Conservation (phyloP, 2,329 filamentous ascomycete genomes). For the Zasmidium angulare region DNA sequence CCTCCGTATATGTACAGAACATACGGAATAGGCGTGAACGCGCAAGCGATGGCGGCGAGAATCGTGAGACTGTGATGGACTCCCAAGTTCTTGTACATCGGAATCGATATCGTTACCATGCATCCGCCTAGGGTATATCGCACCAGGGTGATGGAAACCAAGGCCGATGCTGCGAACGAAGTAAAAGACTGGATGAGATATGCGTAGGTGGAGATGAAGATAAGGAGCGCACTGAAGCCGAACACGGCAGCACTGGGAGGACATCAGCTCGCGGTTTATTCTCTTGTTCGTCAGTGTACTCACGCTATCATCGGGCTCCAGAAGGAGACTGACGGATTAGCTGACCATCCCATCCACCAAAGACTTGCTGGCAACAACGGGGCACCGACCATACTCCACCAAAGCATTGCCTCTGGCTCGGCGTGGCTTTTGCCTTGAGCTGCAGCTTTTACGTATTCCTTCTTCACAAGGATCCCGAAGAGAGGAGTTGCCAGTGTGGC, state of each 20-base stretch:
- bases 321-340: constrained; percentile 42
- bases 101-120: not conserved
- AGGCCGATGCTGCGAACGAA: constrained; percentile 50
- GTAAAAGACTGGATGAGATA: constrained; percentile 60
- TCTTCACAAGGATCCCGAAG: not conserved
- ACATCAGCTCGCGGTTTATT: not conserved
- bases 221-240: constrained; percentile 49
- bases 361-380: not conserved
- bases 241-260: constrained; percentile 37
- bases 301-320: constrained; percentile 52
- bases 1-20: not conserved
- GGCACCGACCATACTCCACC: not conserved
- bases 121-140: constrained; percentile 32
- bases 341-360: constrained; percentile 61
- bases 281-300: not conserved
- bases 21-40: not conserved
- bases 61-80: not conserved
- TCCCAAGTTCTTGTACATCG: constrained; percentile 1
- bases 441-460: not conserved
- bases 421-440: not conserved
- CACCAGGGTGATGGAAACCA: constrained; percentile 41
- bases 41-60: not conserved
- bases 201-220: constrained; percentile 54
- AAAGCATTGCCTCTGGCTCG: not conserved
- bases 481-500: not conserved